These are phyloP conservation scores for Cyberlindnera amylophila DNA, from an alignment of 805 yeast genomes.

Conservation along the genomic window DNA sequence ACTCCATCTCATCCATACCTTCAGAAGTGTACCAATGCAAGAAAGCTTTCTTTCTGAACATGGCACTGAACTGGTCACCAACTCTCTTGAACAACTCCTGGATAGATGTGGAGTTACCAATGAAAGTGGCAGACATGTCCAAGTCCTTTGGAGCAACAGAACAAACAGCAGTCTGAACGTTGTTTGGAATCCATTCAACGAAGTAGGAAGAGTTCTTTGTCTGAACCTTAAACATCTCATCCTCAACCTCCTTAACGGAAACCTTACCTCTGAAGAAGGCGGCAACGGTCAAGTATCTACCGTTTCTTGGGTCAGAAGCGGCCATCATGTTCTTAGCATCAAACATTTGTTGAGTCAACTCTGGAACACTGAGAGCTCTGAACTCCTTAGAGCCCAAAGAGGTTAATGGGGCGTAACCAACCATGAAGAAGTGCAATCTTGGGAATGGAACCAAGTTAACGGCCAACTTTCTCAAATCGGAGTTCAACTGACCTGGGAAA, in stretches of 20 bases:
- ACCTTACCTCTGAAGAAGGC: slow-evolving; percentile 98
- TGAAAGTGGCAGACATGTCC: slow-evolving; percentile 88
- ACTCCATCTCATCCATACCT: slow-evolving; percentile 99
- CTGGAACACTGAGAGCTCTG: slow-evolving; percentile 91
- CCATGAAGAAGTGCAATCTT: slow-evolving; percentile 98
- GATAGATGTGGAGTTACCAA: slow-evolving; percentile 97
- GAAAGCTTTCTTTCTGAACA: slow-evolving; percentile 98
- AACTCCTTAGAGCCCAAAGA: slow-evolving; percentile 89
- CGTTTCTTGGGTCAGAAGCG: slow-evolving; percentile 94
- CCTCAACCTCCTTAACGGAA: slow-evolving; percentile 95
- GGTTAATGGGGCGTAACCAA: slow-evolving; percentile 93
- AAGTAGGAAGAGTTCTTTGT: slow-evolving; percentile 93
- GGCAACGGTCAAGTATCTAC: slow-evolving; percentile 98
- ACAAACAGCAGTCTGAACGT: slow-evolving; percentile 98
- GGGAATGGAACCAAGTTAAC: slow-evolving; percentile 99
- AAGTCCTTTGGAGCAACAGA: slow-evolving; percentile 87
- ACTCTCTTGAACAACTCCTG: slow-evolving; percentile 98
- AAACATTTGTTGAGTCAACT: slow-evolving; percentile 95
- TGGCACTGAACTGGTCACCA: slow-evolving; percentile 93
- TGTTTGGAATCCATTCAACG: slow-evolving; percentile 99
- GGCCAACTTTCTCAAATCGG: slow-evolving; percentile 96
- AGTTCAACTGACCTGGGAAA: slow-evolving; percentile 95
- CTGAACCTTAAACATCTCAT: slow-evolving; percentile 90
- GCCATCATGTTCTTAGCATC: slow-evolving; percentile 99
- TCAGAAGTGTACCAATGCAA: slow-evolving; percentile 99